phyloP scores from a whole-genome alignment of 441 rosid species.

The Syzygium syzygioides region DNA sequence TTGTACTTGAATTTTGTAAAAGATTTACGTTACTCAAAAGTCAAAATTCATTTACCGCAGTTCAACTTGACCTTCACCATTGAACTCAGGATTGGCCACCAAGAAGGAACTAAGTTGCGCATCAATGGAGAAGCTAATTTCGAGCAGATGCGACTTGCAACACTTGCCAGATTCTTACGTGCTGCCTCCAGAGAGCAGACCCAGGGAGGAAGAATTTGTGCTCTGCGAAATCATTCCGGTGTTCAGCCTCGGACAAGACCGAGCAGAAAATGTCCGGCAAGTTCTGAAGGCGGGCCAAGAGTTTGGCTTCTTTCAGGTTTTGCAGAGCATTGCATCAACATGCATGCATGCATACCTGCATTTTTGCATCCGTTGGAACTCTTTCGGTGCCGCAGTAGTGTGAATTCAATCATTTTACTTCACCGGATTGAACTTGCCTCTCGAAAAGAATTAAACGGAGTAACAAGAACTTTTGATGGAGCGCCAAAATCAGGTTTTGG shows the following conservation, averaged over 20 bases:
- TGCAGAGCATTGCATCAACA: not conserved
- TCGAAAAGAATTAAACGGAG: not conserved
- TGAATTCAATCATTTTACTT: not conserved
- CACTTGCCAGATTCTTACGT: constrained; percentile 22
- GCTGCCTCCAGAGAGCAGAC: constrained; percentile 26
- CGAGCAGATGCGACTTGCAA: constrained; percentile 19
- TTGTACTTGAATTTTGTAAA: not conserved
- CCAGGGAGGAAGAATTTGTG: constrained; percentile 10
- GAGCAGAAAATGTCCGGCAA: constrained; percentile 1
- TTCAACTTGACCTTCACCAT: not conserved
- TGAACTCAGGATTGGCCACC: not conserved
- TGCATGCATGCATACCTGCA: not conserved
- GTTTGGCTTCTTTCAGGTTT: constrained; percentile 30
- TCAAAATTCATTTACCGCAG: not conserved
- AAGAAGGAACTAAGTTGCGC: not conserved
- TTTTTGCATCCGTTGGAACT: not conserved
- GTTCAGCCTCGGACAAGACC: constrained; percentile 12
- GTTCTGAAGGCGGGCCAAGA: constrained; percentile 26
- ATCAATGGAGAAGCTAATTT: constrained; percentile 23
- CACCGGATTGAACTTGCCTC: not conserved
- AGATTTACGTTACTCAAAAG: not conserved
- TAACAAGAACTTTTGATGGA: not conserved
- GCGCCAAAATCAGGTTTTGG: not conserved
- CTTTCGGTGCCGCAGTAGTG: not conserved
- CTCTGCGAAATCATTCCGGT: constrained; percentile 9